Evolutionary conservation across 495 filamentous ascomycete genomes (phyloP), one percentile per base, ranked within the genome.

Genomic region (Trichoderma erinaceum): DNA sequence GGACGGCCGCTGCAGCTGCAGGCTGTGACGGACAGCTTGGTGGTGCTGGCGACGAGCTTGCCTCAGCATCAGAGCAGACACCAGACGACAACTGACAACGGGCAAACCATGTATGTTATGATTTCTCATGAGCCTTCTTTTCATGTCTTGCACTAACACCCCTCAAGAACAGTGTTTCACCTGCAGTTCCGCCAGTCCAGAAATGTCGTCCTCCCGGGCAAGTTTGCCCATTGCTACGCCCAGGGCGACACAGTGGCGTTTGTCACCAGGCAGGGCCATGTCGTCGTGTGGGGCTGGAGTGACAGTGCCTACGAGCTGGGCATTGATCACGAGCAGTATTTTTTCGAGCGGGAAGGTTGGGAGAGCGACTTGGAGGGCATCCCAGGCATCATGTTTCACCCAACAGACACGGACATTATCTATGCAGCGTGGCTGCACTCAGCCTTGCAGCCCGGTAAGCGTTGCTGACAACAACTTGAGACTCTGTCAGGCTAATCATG

Each of bases 1-100:
- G 56, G 56, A 3, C 56, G 56, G 56, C 56, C 56, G 25, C 25
- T 61, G 56, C 56, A 61, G 56, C 56, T 61, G 25, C 56, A 61
- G 56, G 56, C 56, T 13, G 56, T 61, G 23, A 61, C 56, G 16
- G 56, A 61, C 25, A 61, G 56, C 27, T 25, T 61, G 8, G 56
- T 61, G 23, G 25, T 61, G 23, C 56, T 61, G 23, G 56, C 56
- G 11, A 29, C 56, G 13, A 61, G 56, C n/a, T 2, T 13, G 27
- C 56, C 23, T 11, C 56, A 11, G 25, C 7, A 13, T 18, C 56
- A 21, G 23, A 13, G 29, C 4, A 18, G 25, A 21, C 16, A 23
- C 50, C 50, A 27, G n/a, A 58, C 50, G 13, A 32, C 29, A 13
- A 18, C 25, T 12, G 56, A 61, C 25, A 61, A 61, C 27, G 56